Conservation (phyloP, 129 eudicot species). For the Logfia minima region DNA sequence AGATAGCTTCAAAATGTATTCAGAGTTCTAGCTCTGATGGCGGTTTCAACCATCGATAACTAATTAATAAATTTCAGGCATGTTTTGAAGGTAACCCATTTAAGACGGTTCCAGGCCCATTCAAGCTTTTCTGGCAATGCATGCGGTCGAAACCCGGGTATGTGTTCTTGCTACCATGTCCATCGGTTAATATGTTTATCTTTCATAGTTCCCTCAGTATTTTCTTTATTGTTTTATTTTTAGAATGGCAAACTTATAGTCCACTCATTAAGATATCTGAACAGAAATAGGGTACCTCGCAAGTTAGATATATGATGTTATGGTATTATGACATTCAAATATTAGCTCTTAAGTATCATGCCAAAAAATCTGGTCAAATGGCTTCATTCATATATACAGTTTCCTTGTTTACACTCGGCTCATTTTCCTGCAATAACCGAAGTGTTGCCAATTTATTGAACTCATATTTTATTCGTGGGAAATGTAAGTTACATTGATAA, state of each 20-base stretch:
- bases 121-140: constrained; percentile 92
- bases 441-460: background rate
- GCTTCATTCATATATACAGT: background rate
- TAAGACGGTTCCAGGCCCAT: constrained; percentile 96
- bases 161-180: background rate
- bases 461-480: background rate
- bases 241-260: background rate
- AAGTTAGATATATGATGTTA: background rate
- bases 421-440: background rate
- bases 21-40: background rate
- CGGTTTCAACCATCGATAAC: background rate
- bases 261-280: background rate
- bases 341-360: background rate
- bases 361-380: background rate
- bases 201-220: background rate
- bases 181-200: background rate
- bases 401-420: background rate
- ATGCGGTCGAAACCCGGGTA: constrained; percentile 99
- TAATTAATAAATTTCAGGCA: constrained; percentile 44
- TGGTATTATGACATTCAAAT: background rate
- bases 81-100: constrained; percentile 98
- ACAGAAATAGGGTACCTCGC: background rate
- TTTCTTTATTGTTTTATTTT: background rate
- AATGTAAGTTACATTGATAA: background rate
- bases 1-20: background rate